A percentile compares a stretch with the other conserved stretches of the same genome.
phyloP scores from a whole-genome alignment of 2,329 filamentous ascomycete species.

The Talaromyces sp. region DNA sequence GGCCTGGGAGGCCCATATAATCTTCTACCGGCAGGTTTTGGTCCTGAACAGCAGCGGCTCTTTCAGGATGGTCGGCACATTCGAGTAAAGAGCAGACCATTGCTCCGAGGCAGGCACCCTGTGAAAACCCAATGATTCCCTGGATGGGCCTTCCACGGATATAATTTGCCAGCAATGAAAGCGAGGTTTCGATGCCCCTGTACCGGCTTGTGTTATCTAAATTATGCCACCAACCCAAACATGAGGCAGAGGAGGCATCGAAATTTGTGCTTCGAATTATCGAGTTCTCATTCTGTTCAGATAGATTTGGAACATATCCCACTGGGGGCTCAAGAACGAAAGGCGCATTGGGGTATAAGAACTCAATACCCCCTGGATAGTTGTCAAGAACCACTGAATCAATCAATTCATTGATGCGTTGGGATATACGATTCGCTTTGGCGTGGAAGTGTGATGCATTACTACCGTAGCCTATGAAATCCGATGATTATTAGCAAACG shows the following conservation, averaged over 20 bases:
- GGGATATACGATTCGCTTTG: no score
- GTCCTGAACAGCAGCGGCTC: slow-evolving; percentile 8
- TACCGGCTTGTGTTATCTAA: slow-evolving; percentile 10
- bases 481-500: no score
- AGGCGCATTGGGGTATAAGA: background rate
- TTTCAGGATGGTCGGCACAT: slow-evolving; percentile 3
- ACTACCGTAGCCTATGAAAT: no score
- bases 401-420: no score
- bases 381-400: no score
- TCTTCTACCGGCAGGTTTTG: slow-evolving; percentile 3
- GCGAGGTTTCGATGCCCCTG: slow-evolving; percentile 8
- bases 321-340: background rate
- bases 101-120: slow-evolving; percentile 6
- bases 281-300: background rate
- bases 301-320: background rate
- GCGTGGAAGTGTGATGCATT: no score
- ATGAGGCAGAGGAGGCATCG: background rate
- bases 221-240: slow-evolving; percentile 13
- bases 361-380: background rate
- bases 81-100: slow-evolving; percentile 13
- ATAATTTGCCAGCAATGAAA: slow-evolving; percentile 5
- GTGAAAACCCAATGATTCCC: slow-evolving; percentile 12
- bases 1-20: background rate
- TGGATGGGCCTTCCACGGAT: slow-evolving; percentile 11
- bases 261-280: background rate